phyloP scores from a whole-genome alignment of 176 grass and related monocot species.

The barley (Hordeum vulgare) region DNA sequence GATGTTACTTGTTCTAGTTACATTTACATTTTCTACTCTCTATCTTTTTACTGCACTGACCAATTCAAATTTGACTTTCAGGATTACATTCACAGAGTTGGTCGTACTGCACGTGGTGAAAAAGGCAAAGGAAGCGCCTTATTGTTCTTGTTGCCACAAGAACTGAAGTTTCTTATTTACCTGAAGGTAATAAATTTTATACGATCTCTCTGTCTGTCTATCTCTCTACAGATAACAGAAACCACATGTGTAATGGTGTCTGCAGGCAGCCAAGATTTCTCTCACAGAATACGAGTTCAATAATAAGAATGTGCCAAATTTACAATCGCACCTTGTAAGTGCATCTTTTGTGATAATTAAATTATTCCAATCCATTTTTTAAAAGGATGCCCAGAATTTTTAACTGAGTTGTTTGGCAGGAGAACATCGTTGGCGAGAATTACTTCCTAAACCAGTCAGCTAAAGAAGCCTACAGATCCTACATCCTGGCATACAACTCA shows the following conservation, averaged over 20 bases:
- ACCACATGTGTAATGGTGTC: conserved; percentile 14
- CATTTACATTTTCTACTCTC: neutral
- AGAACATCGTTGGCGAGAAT: conserved; percentile 76
- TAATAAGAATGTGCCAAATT: conserved; percentile 80
- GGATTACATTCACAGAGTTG: conserved; percentile 98
- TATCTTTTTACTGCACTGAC: neutral
- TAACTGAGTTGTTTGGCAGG: conserved; percentile 48
- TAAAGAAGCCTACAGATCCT: conserved; percentile 92
- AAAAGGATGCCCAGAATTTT: neutral
- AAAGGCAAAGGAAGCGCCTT: conserved; percentile 76
- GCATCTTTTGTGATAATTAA: neutral
- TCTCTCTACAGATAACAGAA: neutral
- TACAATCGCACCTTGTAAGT: conserved; percentile 92
- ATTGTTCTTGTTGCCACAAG: conserved; percentile 85
- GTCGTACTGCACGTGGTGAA: conserved; percentile 92
- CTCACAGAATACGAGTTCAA: conserved; percentile 84
- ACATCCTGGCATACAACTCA: conserved; percentile 80
- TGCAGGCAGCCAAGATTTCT: conserved; percentile 84
- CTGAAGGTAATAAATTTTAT: conserved; percentile 49
- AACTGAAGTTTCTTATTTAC: conserved; percentile 82
- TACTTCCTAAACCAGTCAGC: conserved; percentile 88
- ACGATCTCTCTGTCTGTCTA: neutral
- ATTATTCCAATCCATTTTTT: neutral
- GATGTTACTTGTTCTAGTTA: neutral
- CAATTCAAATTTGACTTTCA: conserved; percentile 35